Percentiles rank a stretch among this genome's conserved stretches.
Evolutionary conservation across 1,139 yeast genomes (phyloP).

Genomic region (Saccharomyces hybrid): DNA sequence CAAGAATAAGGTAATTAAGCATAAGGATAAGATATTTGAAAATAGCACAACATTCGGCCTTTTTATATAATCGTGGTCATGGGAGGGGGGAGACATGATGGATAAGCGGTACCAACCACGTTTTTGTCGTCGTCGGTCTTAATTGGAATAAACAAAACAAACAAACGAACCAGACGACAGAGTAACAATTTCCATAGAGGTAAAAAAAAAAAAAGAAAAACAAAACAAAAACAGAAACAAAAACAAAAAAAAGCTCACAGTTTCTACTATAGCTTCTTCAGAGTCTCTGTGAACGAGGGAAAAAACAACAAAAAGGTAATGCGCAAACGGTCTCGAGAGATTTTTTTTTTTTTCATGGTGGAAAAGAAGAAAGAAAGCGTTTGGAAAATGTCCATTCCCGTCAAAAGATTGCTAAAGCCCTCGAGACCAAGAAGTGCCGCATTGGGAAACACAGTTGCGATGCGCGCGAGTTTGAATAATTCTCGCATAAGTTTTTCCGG

Average conservation of each 20-base stretch:
- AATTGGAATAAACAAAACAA: constrained; percentile 1
- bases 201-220: not conserved
- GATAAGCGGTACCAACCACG: not conserved
- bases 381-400: not conserved
- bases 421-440: not conserved
- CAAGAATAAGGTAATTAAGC: not conserved
- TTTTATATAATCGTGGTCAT: not conserved
- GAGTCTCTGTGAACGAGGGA: not conserved
- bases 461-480: not conserved
- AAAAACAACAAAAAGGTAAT: not conserved
- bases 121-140: not conserved
- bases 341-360: not conserved
- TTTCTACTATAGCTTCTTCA: not conserved
- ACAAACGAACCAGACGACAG: not conserved
- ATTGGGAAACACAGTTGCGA: not conserved
- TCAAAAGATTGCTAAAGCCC: not conserved
- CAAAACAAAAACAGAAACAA: not conserved
- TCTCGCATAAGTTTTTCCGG: not conserved
- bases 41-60: not conserved
- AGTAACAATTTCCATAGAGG: constrained; percentile 1
- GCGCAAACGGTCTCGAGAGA: not conserved
- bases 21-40: not conserved
- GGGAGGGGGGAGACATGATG: not conserved
- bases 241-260: constrained; percentile 1
- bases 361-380: not conserved